A percentile compares a stretch with the other conserved stretches of the same genome.
phyloP scores from a whole-genome alignment of 1,284 basidiomycete genomes.

The Apiotrichum montevideense region DNA sequence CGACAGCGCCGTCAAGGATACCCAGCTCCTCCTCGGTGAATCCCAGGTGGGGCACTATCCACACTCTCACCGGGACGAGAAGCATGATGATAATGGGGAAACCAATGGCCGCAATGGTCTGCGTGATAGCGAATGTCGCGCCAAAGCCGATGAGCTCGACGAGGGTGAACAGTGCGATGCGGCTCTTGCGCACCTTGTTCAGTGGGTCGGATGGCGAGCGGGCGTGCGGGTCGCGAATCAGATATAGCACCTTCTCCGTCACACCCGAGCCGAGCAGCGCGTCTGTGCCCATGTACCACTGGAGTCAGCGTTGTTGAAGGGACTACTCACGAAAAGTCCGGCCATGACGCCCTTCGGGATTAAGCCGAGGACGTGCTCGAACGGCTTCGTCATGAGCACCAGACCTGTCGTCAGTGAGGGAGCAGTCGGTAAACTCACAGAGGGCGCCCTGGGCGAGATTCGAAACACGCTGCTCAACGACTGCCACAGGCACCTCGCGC shows the following conservation, averaged over 20 bases:
- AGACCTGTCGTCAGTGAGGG: conserved; percentile 31
- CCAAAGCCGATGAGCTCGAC: conserved; percentile 83
- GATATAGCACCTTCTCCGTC: conserved; percentile 72
- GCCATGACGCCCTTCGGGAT: conserved; percentile 61
- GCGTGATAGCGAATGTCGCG: conserved; percentile 83
- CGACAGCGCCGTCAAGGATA: conserved; percentile 80
- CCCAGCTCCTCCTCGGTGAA: conserved; percentile 75
- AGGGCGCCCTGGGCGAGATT: conserved; percentile 77
- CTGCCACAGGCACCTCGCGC: conserved; percentile 63
- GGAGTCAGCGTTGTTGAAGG: not conserved
- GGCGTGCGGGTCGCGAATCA: conserved; percentile 66
- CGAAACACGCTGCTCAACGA: conserved; percentile 83
- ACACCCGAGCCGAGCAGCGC: conserved; percentile 79
- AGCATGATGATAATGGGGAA: conserved; percentile 86
- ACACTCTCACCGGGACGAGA: conserved; percentile 73
- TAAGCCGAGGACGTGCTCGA: conserved; percentile 68
- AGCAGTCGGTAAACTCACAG: conserved; percentile 50
- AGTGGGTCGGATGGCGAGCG: conserved; percentile 64
- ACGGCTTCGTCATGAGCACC: conserved; percentile 71
- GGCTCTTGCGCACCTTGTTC: conserved; percentile 63
- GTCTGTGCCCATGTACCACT: conserved; percentile 86
- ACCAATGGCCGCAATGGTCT: conserved; percentile 84
- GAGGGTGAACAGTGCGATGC: conserved; percentile 68
- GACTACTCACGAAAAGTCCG: conserved; percentile 51
- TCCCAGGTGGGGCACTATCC: conserved; percentile 65